A percentile compares a stretch with the other conserved stretches of the same genome.
These are phyloP conservation scores for Lentinula sp. DNA, from an alignment of 768 basidiomycete species.

Conservation along the genomic window DNA sequence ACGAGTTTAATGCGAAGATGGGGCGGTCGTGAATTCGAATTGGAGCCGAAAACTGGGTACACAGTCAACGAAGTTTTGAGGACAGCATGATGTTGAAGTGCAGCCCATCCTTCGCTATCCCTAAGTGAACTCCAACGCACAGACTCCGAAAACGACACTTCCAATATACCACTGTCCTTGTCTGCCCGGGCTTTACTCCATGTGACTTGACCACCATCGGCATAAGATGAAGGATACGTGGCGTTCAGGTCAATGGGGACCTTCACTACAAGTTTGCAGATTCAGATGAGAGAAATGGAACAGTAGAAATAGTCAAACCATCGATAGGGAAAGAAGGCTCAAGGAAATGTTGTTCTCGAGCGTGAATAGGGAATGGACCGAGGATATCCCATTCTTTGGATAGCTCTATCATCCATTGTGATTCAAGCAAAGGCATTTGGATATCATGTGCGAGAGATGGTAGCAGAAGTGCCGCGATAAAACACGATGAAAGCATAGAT, in stretches of 20 bases:
- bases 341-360: slow-evolving; percentile 78
- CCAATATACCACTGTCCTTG: slow-evolving; percentile 36
- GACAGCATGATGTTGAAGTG: slow-evolving; percentile 73
- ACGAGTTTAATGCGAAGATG: slow-evolving; percentile 53
- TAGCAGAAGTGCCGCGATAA: not conserved
- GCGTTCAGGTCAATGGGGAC: slow-evolving; percentile 41
- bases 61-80: slow-evolving; percentile 61
- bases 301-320: slow-evolving; percentile 31
- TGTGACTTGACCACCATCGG: slow-evolving; percentile 51
- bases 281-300: slow-evolving; percentile 1
- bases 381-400: slow-evolving; percentile 41
- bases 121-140: slow-evolving; percentile 68
- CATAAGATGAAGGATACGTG: slow-evolving; percentile 63
- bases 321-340: slow-evolving; percentile 71
- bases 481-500: not conserved
- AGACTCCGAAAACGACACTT: slow-evolving; percentile 52
- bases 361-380: slow-evolving; percentile 81
- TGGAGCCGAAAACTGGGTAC: slow-evolving; percentile 31
- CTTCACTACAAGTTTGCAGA: slow-evolving; percentile 31
- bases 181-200: slow-evolving; percentile 47
- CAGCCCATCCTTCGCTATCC: slow-evolving; percentile 81
- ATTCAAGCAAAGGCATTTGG: not conserved
- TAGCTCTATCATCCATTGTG: slow-evolving; percentile 20
- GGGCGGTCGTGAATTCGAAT: slow-evolving; percentile 21
- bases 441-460: too few species aligned